Base-by-base conservation (phyloP, 371 early-diverging fungal species). In the Lichtheimia hyalospora region DNA sequence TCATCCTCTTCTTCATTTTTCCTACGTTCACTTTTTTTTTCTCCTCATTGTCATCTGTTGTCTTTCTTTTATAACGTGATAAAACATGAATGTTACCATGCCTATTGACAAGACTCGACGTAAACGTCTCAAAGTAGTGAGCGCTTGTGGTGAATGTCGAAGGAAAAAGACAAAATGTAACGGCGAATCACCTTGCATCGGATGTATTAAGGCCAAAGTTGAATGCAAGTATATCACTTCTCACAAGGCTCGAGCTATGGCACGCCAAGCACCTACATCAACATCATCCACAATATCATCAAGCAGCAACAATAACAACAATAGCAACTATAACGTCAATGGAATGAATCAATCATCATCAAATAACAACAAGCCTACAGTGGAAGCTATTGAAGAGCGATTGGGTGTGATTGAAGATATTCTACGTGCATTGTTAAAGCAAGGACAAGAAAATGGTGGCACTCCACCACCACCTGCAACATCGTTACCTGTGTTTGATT, bases 81-180 rank as follows among this genome's bases (percentile, higher is more conserved):
- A 18, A 51, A 21, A 20, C 7, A 51, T 51, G 52, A 51, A 51
- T 21, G 27, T 27, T 62, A 67, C 60, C 15, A 64, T 49, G 13
- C 66, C 64, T 15, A 49, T 67, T 13, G 74, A 74, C 46, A 70
- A 66, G 56, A 66, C 77, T 14, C 67, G 74, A 59, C 70, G 77
- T 24, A 77, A 77, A 54, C 63, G 78, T 27, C 67, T 77, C 51
- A 74, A 74, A 55, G 71, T 71, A 1, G 60, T 67, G 21, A 71
- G 69, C 50, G 75, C 75, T 20, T 84, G 84, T 54, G 64, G 77
- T 20, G 83, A 82, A 62, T 85, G 86, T 56, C 71, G 86, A 54
- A 71, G 84, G 15, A 82, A 83, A 68, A 85, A 85, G 60, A 83
- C 82, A 51, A 84, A 84, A 66, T 85, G 86, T 52, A 69, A 71